Conservation (phyloP, 1,139 yeast species). For the Debaryomycetaceae sp. region DNA sequence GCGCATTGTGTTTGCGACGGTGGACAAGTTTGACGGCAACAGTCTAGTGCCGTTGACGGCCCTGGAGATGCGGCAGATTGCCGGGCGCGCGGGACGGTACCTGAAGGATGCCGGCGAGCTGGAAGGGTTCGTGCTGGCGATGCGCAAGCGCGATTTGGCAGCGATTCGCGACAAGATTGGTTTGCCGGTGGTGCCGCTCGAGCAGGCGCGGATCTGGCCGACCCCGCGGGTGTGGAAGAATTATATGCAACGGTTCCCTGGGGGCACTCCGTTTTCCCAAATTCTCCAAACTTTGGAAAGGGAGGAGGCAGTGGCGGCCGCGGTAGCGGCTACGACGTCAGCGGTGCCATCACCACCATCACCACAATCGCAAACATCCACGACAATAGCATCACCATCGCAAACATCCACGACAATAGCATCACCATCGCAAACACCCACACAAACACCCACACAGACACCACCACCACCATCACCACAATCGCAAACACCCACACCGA, state of each 20-base stretch:
- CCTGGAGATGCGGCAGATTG: conserved; percentile 80
- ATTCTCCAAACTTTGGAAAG: conserved; percentile 38
- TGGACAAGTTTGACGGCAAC: conserved; percentile 62
- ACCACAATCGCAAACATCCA: no score
- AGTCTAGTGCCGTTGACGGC: conserved; percentile 36
- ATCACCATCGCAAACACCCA: no score
- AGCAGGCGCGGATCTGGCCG: conserved; percentile 62
- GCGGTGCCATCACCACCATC: no score
- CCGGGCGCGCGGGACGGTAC: conserved; percentile 92
- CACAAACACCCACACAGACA: no score
- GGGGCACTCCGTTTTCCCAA: conserved; percentile 30
- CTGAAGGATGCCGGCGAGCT: conserved; percentile 22
- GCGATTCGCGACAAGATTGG: conserved; percentile 34
- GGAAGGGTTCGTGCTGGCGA: conserved; percentile 56
- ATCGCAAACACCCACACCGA: no score
- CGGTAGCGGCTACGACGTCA: no score
- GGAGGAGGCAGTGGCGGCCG: conserved; percentile 10
- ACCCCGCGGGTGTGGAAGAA: conserved; percentile 50
- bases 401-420: no score
- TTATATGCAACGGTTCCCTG: conserved; percentile 45
- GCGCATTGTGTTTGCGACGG: conserved; percentile 63
- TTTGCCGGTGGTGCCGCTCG: conserved; percentile 34
- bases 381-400: no score
- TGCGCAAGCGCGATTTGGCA: conserved; percentile 30
- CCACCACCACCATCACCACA: no score